Base-by-base conservation (phyloP, 352 stramenopile genomes). In the Phytopythium chamaehyphon region DNA sequence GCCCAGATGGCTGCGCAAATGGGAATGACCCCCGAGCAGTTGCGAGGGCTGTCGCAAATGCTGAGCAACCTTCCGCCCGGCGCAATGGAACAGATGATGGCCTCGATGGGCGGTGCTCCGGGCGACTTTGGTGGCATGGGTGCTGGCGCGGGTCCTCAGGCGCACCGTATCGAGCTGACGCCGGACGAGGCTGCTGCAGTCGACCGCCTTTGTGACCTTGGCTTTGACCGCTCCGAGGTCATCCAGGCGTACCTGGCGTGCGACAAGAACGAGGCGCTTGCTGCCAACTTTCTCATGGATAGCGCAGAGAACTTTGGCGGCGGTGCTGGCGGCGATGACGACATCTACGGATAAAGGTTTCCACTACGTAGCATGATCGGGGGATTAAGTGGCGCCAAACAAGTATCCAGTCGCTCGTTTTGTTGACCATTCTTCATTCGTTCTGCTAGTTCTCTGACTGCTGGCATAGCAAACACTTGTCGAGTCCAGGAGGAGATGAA, bases 181-280 rank as follows among this genome's bases (percentile, higher is more conserved):
- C 79, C 93, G 51, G 82, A 94, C 39, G 81, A 94, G 62, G 76
- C 80, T 1, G 81, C 78, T 2, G 81, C 81, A 3, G 81, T 93
- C 31, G 74, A 90, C 50, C 71, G 76, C 18, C 67, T 96, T 8
- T 88, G 72, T 43, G 83, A 90, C 36, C 86, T 97, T 66, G 87
- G 89, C 18, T 97, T 97, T 59, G 77, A 93, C 45, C 87, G 84
- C 61, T 74, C 92, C 26, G 90, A 98, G 62, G 95, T 92, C 18
- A 89, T 97, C 53, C 96, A 99, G 76, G 97, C 97, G 45, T 99
- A 99, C 83, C 74, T 99, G 59, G 95, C 96, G 35, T 99, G 97
- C 65, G 97, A 99, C 84, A 99, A 99, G 85, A 99, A 99, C 73
- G 95, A 99, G 73, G 96, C 93, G 44, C 80, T 99, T 62, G 97